A percentile compares a stretch with the other conserved stretches of the same genome.
These are phyloP conservation scores for Podaxis mareebaensis DNA, from an alignment of 768 basidiomycete genomes.

Conservation along the genomic window DNA sequence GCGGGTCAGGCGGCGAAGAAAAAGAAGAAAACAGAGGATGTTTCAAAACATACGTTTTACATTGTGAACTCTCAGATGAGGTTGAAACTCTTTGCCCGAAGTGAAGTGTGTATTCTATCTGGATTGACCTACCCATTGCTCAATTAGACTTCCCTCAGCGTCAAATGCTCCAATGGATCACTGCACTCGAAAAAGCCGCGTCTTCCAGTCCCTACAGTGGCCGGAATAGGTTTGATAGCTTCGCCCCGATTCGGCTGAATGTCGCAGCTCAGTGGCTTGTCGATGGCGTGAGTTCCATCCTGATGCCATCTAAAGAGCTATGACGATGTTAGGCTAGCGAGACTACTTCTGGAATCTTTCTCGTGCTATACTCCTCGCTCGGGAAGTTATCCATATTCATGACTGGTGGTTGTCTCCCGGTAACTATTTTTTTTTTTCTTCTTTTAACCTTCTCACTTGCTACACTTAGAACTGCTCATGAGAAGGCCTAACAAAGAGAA, in stretches of 20 bases:
- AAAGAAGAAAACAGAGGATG: conserved; percentile 45
- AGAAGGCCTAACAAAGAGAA: conserved; percentile 82
- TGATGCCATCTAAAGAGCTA: conserved; percentile 11
- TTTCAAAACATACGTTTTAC: conserved; percentile 94
- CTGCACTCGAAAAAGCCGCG: conserved; percentile 81
- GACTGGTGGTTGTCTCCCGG: conserved; percentile 98
- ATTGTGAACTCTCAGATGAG: conserved; percentile 89
- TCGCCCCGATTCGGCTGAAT: conserved; percentile 89
- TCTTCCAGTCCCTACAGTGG: conserved; percentile 75
- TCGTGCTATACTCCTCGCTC: conserved; percentile 86
- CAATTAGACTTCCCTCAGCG: conserved; percentile 44
- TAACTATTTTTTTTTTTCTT: conserved; percentile 27
- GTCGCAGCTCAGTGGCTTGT: conserved; percentile 98
- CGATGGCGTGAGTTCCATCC: conserved; percentile 71
- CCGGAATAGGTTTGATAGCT: conserved; percentile 88
- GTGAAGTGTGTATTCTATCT: conserved; percentile 55
- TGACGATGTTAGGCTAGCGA: conserved; percentile 48
- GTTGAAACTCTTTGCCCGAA: conserved; percentile 84
- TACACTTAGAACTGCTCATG: conserved; percentile 68
- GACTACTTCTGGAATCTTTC: conserved; percentile 99
- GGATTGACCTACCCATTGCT: not conserved
- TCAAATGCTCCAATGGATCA: conserved; percentile 97
- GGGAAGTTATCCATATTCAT: conserved; percentile 89
- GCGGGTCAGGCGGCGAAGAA: conserved; percentile 16
- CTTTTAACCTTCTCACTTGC: not conserved